Base-by-base conservation (phyloP, 768 basidiomycete species). In the Lentinula sp. region DNA sequence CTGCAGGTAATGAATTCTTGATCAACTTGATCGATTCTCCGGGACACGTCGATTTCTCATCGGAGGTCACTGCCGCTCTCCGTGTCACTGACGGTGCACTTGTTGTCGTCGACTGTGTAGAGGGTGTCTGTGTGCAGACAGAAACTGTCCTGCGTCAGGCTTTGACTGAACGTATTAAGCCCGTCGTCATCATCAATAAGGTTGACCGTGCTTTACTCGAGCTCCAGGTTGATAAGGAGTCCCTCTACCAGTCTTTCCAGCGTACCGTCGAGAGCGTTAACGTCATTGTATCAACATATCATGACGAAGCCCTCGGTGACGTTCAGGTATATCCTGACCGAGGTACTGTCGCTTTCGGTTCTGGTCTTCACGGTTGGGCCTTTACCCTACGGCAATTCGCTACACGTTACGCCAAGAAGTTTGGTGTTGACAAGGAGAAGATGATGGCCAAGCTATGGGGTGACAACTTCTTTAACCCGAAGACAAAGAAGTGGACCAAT, bases 11-110 rank as follows among this genome's bases (percentile, higher is more conserved):
- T 72, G 93, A 98, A 75, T 99, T 99, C 85, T 85, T 99, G 84
- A 98, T 99, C 84, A 99, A 99, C 81, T 79, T 99, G 80, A 98
- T 99, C 81, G 97, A 99, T 75, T 98, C 95, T 7, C 97, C 97
- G 58, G 97, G 97, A 70, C 97, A 99, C 86, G 97, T 99, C 76
- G 97, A 99, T 76, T 99, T 99, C 84, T 99, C 97, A 37, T 98
- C 97, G 57, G 97, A 99, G 78, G 97, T 99, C 69, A 99, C 97
- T 2, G 97, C 97, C 64, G 97, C 97, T 66, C 93, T 99, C 73
- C 97, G 97, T 80, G 97, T 99, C 71, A 99, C 97, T 65, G 97
- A 99, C 66, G 97, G 96, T 82, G 97, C 97, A 62, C 90, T 99
- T 67, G 97, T 99, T 70, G 97, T 99, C 74, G 97, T 99, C 71